phyloP scores from a whole-genome alignment of 2,329 filamentous ascomycete genomes.

The Tolypocladium nubicola region DNA sequence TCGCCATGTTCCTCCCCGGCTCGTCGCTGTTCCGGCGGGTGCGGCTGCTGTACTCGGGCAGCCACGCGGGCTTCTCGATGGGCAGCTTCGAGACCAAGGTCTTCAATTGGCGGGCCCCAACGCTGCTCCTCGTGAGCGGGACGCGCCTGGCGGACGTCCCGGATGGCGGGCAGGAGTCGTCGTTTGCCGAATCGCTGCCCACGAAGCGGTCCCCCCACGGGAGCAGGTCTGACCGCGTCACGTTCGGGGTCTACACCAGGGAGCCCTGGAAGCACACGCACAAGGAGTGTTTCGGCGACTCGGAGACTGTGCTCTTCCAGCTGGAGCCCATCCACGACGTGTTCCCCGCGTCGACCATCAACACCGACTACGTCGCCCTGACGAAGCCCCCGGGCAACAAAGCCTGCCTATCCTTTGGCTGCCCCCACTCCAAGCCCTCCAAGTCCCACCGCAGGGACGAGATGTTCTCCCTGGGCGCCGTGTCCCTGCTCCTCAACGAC shows the following conservation, averaged over 20 bases:
- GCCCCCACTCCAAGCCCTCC: constrained; percentile 37
- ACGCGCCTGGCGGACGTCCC: constrained; percentile 42
- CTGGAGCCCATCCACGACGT: constrained; percentile 62
- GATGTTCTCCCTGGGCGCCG: constrained; percentile 45
- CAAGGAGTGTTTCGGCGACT: constrained; percentile 56
- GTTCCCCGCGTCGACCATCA: constrained; percentile 53
- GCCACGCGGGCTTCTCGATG: constrained; percentile 64
- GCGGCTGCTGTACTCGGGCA: constrained; percentile 59
- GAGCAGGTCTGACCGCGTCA: constrained; percentile 39
- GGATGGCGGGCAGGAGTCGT: constrained; percentile 38
- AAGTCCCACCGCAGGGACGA: constrained; percentile 33
- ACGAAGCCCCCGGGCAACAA: constrained; percentile 50
- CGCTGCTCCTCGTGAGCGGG: constrained; percentile 60
- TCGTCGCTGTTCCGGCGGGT: constrained; percentile 54
- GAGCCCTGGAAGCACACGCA: constrained; percentile 61
- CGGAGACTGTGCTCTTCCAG: constrained; percentile 57
- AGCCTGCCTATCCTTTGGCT: constrained; percentile 55
- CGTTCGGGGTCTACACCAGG: constrained; percentile 57
- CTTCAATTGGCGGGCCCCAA: constrained; percentile 68
- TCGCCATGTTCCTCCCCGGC: constrained; percentile 63
- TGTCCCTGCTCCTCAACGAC: constrained; percentile 58
- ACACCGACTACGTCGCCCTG: constrained; percentile 59
- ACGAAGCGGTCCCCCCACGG: constrained; percentile 48
- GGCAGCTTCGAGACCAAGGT: constrained; percentile 65
- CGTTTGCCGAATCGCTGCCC: constrained; percentile 52